These are phyloP conservation scores for Seiridium unicorne DNA, from an alignment of 2,329 filamentous ascomycete genomes.

Conservation along the genomic window DNA sequence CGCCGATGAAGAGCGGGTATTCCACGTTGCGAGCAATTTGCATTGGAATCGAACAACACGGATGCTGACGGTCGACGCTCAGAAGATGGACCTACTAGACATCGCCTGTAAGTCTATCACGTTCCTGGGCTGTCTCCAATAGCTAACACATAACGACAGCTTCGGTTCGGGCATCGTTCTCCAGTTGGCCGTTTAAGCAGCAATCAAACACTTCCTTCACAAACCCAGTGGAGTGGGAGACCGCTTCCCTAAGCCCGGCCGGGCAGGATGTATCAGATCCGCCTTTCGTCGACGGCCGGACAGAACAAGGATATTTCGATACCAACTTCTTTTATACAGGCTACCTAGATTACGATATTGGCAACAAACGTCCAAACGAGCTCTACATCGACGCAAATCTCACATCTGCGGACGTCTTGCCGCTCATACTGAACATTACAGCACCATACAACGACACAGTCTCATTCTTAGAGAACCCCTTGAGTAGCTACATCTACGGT, in stretches of 20 bases:
- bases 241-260: constrained; percentile 10
- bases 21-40: constrained; percentile 32
- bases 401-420: constrained; percentile 32
- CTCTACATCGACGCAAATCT: constrained; percentile 42
- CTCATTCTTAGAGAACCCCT: not conserved
- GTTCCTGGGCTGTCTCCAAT: not conserved
- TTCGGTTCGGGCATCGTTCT: constrained; percentile 8
- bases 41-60: constrained; percentile 22
- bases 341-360: constrained; percentile 38
- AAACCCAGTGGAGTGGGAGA: not conserved
- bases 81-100: constrained; percentile 28
- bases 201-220: not conserved
- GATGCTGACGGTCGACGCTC: constrained; percentile 28
- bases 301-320: constrained; percentile 29
- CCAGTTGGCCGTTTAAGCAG: not conserved
- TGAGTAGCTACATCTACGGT: not conserved
- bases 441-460: constrained; percentile 23
- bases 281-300: constrained; percentile 4
- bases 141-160: constrained; percentile 10
- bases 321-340: constrained; percentile 38
- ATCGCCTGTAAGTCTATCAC: constrained; percentile 30
- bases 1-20: constrained; percentile 34
- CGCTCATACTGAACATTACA: constrained; percentile 31
- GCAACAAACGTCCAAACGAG: constrained; percentile 25
- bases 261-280: constrained; percentile 27